A percentile compares a stretch with the other conserved stretches of the same genome.
These are phyloP conservation scores for Leptoxyphium fumago DNA, from an alignment of 2,329 filamentous ascomycete genomes.

Conservation along the genomic window DNA sequence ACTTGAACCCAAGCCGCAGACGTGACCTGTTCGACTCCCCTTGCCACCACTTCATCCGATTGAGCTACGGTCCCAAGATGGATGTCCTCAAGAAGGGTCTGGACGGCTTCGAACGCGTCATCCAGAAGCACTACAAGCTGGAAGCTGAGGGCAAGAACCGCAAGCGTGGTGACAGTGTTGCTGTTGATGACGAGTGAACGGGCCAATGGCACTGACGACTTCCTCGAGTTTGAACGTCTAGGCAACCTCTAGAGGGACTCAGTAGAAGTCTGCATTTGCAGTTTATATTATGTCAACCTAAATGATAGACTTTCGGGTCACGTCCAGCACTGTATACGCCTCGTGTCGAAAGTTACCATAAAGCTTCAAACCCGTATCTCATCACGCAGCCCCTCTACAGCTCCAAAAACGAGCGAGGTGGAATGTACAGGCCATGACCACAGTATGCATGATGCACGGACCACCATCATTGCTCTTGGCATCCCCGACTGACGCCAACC, in stretches of 20 bases:
- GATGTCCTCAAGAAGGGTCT: constrained; percentile 63
- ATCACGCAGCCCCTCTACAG: too few relatives aligned
- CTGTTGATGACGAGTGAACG: neutral
- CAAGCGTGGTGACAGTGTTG: neutral
- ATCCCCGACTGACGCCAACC: neutral
- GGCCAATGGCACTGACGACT: too few relatives aligned
- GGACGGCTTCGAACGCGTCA: constrained; percentile 70
- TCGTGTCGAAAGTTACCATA: too few relatives aligned
- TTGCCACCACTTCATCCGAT: constrained; percentile 77
- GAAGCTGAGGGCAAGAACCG: neutral
- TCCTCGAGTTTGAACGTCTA: too few relatives aligned
- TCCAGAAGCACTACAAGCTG: constrained; percentile 43
- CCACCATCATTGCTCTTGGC: neutral
- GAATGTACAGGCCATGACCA: too few relatives aligned
- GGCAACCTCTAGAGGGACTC: too few relatives aligned
- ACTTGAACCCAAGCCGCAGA: constrained; percentile 78
- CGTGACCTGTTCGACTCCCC: constrained; percentile 88
- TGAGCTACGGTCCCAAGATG: constrained; percentile 74
- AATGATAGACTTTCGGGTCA: too few relatives aligned
- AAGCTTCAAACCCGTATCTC: too few relatives aligned
- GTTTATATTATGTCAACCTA: too few relatives aligned
- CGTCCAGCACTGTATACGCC: too few relatives aligned
- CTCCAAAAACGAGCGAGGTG: too few relatives aligned
- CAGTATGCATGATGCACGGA: neutral
- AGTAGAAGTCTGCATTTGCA: too few relatives aligned